Conservation (phyloP, 768 basidiomycete species). For the Lactarius hengduanensis region DNA sequence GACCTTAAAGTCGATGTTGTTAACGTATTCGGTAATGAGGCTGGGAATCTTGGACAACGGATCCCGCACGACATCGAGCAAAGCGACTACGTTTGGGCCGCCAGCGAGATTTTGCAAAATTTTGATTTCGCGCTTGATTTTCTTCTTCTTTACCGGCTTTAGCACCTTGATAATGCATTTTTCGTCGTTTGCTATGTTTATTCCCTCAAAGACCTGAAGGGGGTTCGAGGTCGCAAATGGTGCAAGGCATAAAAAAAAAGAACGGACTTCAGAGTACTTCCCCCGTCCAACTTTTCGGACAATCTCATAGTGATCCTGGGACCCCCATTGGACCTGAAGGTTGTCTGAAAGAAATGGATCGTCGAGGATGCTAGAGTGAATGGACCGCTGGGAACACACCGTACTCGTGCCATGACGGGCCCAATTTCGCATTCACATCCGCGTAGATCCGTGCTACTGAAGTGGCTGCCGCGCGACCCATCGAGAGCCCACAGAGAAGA, state of each 20-base stretch:
- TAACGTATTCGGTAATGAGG: slow-evolving; percentile 95
- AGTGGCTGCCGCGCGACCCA: slow-evolving; percentile 72
- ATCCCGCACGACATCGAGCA: slow-evolving; percentile 95
- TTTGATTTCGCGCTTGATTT: slow-evolving; percentile 99
- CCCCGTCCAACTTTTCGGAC: slow-evolving; percentile 94
- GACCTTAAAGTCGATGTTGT: slow-evolving; percentile 97
- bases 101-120: slow-evolving; percentile 95
- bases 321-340: slow-evolving; percentile 95
- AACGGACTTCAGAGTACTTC: slow-evolving; percentile 86
- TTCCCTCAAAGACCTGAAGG: slow-evolving; percentile 83
- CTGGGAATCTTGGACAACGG: slow-evolving; percentile 96
- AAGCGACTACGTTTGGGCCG: slow-evolving; percentile 90
- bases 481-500: slow-evolving; percentile 33
- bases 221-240: not conserved
- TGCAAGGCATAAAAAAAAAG: slow-evolving; percentile 16
- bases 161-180: slow-evolving; percentile 99
- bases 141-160: slow-evolving; percentile 99
- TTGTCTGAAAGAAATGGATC: slow-evolving; percentile 59
- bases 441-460: slow-evolving; percentile 85
- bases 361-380: slow-evolving; percentile 2
- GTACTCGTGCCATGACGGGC: slow-evolving; percentile 94
- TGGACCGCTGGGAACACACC: slow-evolving; percentile 47
- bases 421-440: slow-evolving; percentile 84
- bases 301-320: slow-evolving; percentile 97
- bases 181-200: slow-evolving; percentile 86